Evolutionary conservation across 352 stramenopile species (phyloP).

Genomic region (Phytophthora quininea): DNA sequence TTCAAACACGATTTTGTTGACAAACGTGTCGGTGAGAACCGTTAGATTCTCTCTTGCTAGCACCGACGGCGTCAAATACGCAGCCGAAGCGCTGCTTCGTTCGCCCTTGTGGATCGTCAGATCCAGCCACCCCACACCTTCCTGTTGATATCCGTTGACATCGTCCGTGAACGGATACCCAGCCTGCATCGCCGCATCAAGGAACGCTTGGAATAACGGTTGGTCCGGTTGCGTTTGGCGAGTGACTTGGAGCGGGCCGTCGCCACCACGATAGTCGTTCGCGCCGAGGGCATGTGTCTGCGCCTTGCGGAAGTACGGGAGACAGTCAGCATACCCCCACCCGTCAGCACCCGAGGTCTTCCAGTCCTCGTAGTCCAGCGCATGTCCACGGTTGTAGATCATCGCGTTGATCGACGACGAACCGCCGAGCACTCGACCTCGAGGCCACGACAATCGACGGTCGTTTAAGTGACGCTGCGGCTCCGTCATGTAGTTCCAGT

Average conservation of each 20-base stretch:
- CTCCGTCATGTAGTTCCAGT: conserved; percentile 86
- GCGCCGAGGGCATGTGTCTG: conserved; percentile 71
- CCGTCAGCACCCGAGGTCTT: conserved; percentile 53
- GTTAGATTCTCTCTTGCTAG: conserved; percentile 59
- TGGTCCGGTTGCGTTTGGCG: conserved; percentile 66
- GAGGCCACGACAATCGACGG: conserved; percentile 76
- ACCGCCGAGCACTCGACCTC: conserved; percentile 80
- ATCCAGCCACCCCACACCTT: conserved; percentile 88
- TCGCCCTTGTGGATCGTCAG: conserved; percentile 78
- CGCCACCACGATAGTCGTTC: conserved; percentile 74
- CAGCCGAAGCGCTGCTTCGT: conserved; percentile 67
- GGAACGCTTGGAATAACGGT: conserved; percentile 81
- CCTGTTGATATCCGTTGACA: conserved; percentile 86
- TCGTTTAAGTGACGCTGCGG: conserved; percentile 78
- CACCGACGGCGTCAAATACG: conserved; percentile 64
- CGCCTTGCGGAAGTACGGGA: conserved; percentile 86
- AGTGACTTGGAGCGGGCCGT: conserved; percentile 72
- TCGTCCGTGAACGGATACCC: conserved; percentile 86
- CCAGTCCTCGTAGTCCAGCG: conserved; percentile 87
- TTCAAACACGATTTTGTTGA: conserved; percentile 85
- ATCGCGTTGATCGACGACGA: conserved; percentile 90
- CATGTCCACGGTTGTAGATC: conserved; percentile 88
- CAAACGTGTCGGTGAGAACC: conserved; percentile 74
- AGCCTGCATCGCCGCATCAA: conserved; percentile 77
- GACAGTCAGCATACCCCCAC: conserved; percentile 83